Conservation (phyloP, 75 land plant genomes). For the Selaginella moellendorffii region DNA sequence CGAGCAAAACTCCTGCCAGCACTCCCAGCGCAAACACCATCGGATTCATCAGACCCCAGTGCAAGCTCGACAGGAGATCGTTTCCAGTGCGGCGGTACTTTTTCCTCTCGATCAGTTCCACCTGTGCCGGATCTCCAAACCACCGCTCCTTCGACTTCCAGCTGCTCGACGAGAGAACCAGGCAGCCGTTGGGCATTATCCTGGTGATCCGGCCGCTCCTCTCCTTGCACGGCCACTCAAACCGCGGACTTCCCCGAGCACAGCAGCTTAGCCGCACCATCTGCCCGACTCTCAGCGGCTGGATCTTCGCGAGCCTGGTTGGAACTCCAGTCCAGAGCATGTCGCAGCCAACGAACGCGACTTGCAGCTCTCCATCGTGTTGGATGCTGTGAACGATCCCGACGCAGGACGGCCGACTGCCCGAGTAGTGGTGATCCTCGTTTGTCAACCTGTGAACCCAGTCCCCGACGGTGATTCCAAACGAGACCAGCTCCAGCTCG, state of each 20-base stretch:
- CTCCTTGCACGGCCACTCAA: slow-evolving; percentile 69
- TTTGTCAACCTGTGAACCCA: slow-evolving; percentile 48
- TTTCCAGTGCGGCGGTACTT: slow-evolving; percentile 39
- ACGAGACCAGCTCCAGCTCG: slow-evolving; percentile 54
- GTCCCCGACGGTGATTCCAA: slow-evolving; percentile 71
- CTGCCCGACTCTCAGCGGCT: slow-evolving; percentile 50
- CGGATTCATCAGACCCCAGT: slow-evolving; percentile 86
- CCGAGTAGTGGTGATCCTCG: slow-evolving; percentile 9
- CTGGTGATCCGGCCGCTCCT: slow-evolving; percentile 50
- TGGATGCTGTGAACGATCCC: slow-evolving; percentile 61
- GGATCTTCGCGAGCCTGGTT: slow-evolving; percentile 59
- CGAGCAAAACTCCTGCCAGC: slow-evolving; percentile 22
- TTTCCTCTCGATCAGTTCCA: slow-evolving; percentile 49
- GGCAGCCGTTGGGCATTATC: slow-evolving; percentile 80
- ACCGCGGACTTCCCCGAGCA: slow-evolving; percentile 44
- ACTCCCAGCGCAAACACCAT: slow-evolving; percentile 52
- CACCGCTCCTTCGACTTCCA: slow-evolving; percentile 26
- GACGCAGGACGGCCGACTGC: slow-evolving; percentile 43
- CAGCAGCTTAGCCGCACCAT: slow-evolving; percentile 33
- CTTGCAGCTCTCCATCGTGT: slow-evolving; percentile 54
- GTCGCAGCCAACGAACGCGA: slow-evolving; percentile 64
- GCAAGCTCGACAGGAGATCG: slow-evolving; percentile 75
- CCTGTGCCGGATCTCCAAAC: slow-evolving; percentile 86
- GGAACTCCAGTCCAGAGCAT: slow-evolving; percentile 72
- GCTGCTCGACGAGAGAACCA: slow-evolving; percentile 64